A percentile compares a stretch with the other conserved stretches of the same genome.
These are phyloP conservation scores for Apiospora sp. DNA, from an alignment of 2,329 filamentous ascomycete genomes.

Conservation along the genomic window DNA sequence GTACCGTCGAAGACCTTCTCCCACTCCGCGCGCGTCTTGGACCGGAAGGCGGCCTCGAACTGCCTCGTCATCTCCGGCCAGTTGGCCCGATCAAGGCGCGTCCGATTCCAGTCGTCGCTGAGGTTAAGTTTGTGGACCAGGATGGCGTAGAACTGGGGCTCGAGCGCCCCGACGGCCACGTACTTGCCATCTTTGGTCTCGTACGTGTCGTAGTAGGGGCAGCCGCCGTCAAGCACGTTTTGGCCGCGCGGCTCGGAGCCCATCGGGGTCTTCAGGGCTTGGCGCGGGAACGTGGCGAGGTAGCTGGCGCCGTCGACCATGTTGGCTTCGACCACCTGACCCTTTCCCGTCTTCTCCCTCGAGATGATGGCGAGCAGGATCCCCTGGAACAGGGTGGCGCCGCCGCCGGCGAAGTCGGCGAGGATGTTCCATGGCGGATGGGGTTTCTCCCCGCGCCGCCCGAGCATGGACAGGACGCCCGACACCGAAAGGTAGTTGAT, in stretches of 20 bases:
- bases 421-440: conserved; percentile 84
- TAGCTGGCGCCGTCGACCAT: conserved; percentile 93
- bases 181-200: conserved; percentile 80
- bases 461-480: conserved; percentile 80
- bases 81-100: conserved; percentile 63
- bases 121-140: conserved; percentile 75
- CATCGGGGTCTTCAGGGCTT: conserved; percentile 68
- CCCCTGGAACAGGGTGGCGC: conserved; percentile 81
- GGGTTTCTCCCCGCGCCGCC: conserved; percentile 72
- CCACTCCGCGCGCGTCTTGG: conserved; percentile 80
- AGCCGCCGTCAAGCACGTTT: conserved; percentile 84
- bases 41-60: conserved; percentile 71
- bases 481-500: conserved; percentile 96
- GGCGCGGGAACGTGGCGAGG: conserved; percentile 78
- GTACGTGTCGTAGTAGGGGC: conserved; percentile 90
- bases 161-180: conserved; percentile 87
- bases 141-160: conserved; percentile 81
- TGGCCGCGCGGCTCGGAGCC: conserved; percentile 72
- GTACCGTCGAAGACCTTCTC: conserved; percentile 86
- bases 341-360: conserved; percentile 68
- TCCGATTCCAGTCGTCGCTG: conserved; percentile 56
- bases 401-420: conserved; percentile 91
- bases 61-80: conserved; percentile 73
- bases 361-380: conserved; percentile 81
- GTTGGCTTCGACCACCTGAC: conserved; percentile 95